A percentile compares a stretch with the other conserved stretches of the same genome.
phyloP scores from a whole-genome alignment of 176 grass and related monocot genomes.

The Oryza meyeriana region DNA sequence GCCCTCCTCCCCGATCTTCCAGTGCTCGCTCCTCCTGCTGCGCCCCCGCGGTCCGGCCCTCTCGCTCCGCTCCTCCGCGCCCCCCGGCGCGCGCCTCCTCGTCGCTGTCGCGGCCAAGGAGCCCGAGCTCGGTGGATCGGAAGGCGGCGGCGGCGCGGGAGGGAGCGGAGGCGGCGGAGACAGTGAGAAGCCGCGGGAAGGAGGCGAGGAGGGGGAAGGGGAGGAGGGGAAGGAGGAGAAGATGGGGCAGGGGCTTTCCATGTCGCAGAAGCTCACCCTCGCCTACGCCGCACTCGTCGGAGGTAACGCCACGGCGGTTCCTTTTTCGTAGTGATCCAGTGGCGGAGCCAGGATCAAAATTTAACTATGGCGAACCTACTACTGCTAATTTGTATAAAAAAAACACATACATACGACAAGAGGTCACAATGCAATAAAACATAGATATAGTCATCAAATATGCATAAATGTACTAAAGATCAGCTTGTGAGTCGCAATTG shows the following conservation, averaged over 20 bases:
- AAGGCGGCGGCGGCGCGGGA: constrained; percentile 20
- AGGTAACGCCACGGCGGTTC: constrained; percentile 34
- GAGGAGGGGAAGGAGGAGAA: constrained; percentile 30
- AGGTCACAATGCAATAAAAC: too few relatives aligned
- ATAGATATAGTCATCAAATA: too few relatives aligned
- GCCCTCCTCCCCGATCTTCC: constrained; percentile 16
- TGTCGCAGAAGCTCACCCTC: constrained; percentile 95
- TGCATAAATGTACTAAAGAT: too few relatives aligned
- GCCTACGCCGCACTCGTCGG: constrained; percentile 82
- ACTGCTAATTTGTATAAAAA: too few relatives aligned
- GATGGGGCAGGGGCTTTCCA: constrained; percentile 50
- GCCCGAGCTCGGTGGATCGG: constrained; percentile 35
- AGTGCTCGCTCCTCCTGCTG: constrained; percentile 28
- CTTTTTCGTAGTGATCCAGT: not conserved
- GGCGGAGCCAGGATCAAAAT: too few relatives aligned
- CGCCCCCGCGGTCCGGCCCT: not conserved
- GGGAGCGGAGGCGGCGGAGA: constrained; percentile 16
- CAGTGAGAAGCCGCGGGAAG: not conserved
- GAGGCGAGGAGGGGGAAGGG: constrained; percentile 35
- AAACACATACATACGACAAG: too few relatives aligned
- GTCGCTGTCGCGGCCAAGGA: constrained; percentile 37
- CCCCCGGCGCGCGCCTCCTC: constrained; percentile 19
- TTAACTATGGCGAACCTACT: too few relatives aligned
- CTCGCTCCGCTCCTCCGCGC: constrained; percentile 19
- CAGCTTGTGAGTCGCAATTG: too few relatives aligned